Conservation (phyloP, 1,284 basidiomycete species). For the Ganoderma lucidum region DNA sequence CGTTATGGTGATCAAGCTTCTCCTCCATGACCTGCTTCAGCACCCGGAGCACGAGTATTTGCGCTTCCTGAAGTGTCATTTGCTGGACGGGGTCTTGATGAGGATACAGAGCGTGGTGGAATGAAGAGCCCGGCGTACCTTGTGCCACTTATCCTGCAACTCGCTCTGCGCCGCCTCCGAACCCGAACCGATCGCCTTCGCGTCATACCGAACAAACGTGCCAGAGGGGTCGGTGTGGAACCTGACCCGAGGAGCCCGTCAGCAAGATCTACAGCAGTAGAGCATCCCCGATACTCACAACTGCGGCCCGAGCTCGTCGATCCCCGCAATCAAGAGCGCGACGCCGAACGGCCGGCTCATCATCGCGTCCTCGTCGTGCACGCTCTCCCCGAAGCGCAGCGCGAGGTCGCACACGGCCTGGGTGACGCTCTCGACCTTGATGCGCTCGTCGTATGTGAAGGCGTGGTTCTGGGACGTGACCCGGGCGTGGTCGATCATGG, state of each 20-base stretch:
- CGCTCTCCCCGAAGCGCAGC: constrained; percentile 97
- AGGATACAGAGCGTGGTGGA: no score
- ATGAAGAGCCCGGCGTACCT: constrained; percentile 57
- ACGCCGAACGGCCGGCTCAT: constrained; percentile 99
- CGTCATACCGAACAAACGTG: constrained; percentile 96
- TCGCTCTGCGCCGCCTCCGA: constrained; percentile 98
- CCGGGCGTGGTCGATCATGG: constrained; percentile 99
- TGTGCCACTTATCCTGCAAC: constrained; percentile 97
- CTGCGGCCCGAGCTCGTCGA: constrained; percentile 97
- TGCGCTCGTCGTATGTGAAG: constrained; percentile 97
- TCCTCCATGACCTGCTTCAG: constrained; percentile 99
- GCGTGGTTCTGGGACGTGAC: constrained; percentile 96
- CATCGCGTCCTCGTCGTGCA: constrained; percentile 98
- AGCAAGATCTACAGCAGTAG: not conserved
- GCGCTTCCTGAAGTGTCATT: constrained; percentile 93
- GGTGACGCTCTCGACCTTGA: constrained; percentile 96
- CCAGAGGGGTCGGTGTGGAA: constrained; percentile 99
- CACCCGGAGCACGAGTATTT: constrained; percentile 86
- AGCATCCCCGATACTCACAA: constrained; percentile 61
- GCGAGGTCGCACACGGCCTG: constrained; percentile 99
- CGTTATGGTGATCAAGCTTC: constrained; percentile 97
- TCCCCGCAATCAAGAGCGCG: constrained; percentile 94
- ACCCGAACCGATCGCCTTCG: constrained; percentile 98
- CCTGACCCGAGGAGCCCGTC: constrained; percentile 49
- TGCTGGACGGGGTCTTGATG: constrained; percentile 58